These are phyloP conservation scores for Lycium ferocissimum DNA, from an alignment of 257 asterid genomes.

Conservation along the genomic window DNA sequence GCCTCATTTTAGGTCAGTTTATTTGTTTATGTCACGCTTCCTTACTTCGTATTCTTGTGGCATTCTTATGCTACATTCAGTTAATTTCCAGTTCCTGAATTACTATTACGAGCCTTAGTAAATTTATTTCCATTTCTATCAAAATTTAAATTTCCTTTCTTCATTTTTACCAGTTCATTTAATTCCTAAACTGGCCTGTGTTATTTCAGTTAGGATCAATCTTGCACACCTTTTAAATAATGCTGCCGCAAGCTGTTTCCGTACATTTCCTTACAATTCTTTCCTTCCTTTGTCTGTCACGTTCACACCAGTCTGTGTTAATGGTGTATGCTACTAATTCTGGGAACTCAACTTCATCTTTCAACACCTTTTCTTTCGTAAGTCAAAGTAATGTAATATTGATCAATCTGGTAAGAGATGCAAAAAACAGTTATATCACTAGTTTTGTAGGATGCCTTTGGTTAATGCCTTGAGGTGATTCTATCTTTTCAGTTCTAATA, in stretches of 20 bases:
- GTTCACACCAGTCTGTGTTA: not conserved
- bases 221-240: conserved; percentile 27
- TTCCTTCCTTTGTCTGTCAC: conserved; percentile 25
- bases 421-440: not conserved
- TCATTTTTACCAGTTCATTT: conserved; percentile 40
- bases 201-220: conserved; percentile 30
- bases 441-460: not conserved
- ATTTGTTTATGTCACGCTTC: conserved; percentile 63
- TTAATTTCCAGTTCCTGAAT: conserved; percentile 50
- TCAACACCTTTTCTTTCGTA: conserved; percentile 6
- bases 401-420: not conserved
- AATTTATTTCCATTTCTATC: conserved; percentile 42
- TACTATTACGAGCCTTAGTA: conserved; percentile 38
- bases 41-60: conserved; percentile 64
- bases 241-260: conserved; percentile 33
- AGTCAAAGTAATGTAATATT: not conserved
- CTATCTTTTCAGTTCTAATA: conserved; percentile 3
- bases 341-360: conserved; percentile 3
- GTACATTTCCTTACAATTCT: conserved; percentile 18
- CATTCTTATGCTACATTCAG: conserved; percentile 67
- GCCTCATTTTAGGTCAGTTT: conserved; percentile 90
- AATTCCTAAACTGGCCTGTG: conserved; percentile 38
- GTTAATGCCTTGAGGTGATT: not conserved
- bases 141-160: conserved; percentile 45
- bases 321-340: conserved; percentile 13